Conservation (phyloP, 257 asterid genomes). For the Lavandula angustifolia region DNA sequence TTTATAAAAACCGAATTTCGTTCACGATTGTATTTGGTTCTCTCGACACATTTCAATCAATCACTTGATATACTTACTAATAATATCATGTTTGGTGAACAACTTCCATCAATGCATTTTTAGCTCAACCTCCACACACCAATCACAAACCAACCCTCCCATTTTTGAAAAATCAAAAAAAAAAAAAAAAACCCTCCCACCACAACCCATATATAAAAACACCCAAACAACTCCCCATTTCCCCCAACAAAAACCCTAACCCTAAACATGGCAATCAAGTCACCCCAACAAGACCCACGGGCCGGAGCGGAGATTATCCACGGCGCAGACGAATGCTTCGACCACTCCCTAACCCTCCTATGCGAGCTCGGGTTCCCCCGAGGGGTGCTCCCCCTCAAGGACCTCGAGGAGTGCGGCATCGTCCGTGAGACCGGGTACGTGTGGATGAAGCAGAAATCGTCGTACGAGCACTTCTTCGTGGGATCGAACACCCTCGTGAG, state of each 20-base stretch:
- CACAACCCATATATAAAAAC: constrained; percentile 37
- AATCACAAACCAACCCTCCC: constrained; percentile 28
- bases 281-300: constrained; percentile 41
- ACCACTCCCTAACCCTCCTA: constrained; percentile 60
- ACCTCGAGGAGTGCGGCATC: constrained; percentile 90
- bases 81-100: too few relatives aligned
- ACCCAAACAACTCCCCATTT: constrained; percentile 26
- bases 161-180: too few relatives aligned
- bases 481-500: constrained; percentile 63
- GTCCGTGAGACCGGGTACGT: constrained; percentile 76
- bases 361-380: constrained; percentile 77
- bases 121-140: constrained; percentile 55
- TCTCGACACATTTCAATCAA: background rate
- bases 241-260: constrained; percentile 2
- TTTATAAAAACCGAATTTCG: too few relatives aligned
- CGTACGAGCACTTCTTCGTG: constrained; percentile 68
- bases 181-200: constrained; percentile 23
- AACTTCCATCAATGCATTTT: constrained; percentile 35
- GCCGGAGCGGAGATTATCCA: constrained; percentile 64
- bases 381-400: constrained; percentile 81
- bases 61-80: too few relatives aligned
- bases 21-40: too few relatives aligned
- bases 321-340: constrained; percentile 64
- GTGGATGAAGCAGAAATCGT: constrained; percentile 93
- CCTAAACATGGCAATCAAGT: constrained; percentile 48